Conservation (phyloP, 768 basidiomycete species). For the Agaricus blazei region DNA sequence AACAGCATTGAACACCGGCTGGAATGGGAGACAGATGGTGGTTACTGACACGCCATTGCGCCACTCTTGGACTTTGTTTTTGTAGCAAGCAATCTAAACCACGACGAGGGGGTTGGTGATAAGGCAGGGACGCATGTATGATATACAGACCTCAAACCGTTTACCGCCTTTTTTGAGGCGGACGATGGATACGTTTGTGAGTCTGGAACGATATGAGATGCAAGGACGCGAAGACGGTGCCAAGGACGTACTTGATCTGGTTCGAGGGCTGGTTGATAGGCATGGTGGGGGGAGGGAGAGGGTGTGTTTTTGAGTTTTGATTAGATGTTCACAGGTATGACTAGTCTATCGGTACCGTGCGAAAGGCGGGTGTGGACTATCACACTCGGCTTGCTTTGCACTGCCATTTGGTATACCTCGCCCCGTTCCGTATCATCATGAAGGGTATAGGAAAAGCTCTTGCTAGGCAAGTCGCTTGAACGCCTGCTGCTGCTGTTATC, state of each 20-base stretch:
- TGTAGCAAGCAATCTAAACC: conserved; percentile 88
- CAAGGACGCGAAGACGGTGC: conserved; percentile 2
- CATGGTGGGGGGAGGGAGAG: conserved; percentile 24
- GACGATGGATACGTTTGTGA: conserved; percentile 97
- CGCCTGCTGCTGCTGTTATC: not conserved
- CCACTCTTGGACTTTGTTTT: conserved; percentile 99
- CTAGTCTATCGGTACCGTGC: conserved; percentile 6
- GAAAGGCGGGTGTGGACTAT: conserved; percentile 2
- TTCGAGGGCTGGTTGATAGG: conserved; percentile 82
- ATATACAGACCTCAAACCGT: conserved; percentile 75
- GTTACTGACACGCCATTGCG: conserved; percentile 77
- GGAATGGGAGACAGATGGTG: not conserved
- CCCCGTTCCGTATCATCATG: conserved; percentile 39
- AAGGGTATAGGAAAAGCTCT: conserved; percentile 81
- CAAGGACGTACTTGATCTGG: conserved; percentile 68
- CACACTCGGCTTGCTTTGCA: too few species aligned
- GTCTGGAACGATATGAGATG: conserved; percentile 35
- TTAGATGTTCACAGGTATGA: not conserved
- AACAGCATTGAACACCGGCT: not conserved
- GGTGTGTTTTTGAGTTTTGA: not conserved
- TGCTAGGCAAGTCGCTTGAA: conserved; percentile 48
- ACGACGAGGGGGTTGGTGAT: not conserved
- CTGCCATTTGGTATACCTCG: too few species aligned
- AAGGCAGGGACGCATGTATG: conserved; percentile 3
- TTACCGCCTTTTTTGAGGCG: conserved; percentile 96